Conservation (phyloP, 768 basidiomycete genomes). For the Boletales sp. region DNA sequence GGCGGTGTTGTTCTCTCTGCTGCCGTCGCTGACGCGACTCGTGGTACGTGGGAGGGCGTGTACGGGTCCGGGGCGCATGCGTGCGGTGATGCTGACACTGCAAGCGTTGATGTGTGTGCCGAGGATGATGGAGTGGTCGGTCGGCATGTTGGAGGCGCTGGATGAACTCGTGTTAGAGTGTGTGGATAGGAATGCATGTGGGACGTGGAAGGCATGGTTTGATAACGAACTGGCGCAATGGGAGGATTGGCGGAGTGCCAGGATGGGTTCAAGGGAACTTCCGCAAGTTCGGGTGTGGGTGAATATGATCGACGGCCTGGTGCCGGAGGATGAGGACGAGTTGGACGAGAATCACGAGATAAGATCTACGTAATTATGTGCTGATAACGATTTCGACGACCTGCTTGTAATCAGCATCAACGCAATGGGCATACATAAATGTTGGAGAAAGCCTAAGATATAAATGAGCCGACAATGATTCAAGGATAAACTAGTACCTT, state of each 20-base stretch:
- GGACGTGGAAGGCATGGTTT: constrained; percentile 6
- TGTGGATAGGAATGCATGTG: constrained; percentile 2
- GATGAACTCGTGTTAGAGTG: constrained; percentile 13
- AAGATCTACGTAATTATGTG: too few species aligned
- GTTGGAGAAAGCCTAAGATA: too few species aligned
- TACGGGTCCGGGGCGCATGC: constrained; percentile 8
- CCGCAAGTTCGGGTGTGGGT: neutral
- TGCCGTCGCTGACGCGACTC: constrained; percentile 10
- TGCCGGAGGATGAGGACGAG: neutral
- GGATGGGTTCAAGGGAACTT: neutral
- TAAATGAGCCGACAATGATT: too few species aligned
- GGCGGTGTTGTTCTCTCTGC: constrained; percentile 12
- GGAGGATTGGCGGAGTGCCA: constrained; percentile 4
- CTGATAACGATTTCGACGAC: too few species aligned
- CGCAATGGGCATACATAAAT: too few species aligned
- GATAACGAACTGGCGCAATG: constrained; percentile 11
- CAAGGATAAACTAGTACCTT: too few species aligned
- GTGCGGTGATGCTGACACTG: constrained; percentile 11
- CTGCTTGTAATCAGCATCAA: too few species aligned
- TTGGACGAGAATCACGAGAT: too few species aligned
- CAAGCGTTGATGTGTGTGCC: constrained; percentile 12
- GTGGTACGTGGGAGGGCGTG: constrained; percentile 12
- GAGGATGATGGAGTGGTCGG: constrained; percentile 1
- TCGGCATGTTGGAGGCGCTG: constrained; percentile 10
- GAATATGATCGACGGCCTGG: neutral